phyloP scores from a whole-genome alignment of 306 rosid species.

The Dalbergia cochinchinensis region DNA sequence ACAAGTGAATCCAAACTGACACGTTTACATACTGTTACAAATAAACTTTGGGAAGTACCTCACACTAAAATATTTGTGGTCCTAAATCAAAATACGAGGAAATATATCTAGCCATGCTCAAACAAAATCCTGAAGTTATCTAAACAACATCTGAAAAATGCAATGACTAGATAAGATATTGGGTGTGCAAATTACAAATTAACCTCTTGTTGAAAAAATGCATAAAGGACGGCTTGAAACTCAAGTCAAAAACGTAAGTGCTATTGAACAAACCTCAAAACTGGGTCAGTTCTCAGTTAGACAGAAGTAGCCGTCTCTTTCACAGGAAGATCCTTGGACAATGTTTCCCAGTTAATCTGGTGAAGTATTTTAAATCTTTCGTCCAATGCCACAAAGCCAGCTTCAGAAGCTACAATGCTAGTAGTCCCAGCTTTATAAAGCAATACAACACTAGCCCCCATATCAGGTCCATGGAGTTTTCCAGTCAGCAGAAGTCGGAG shows the following conservation, averaged over 20 bases:
- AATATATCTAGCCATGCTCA: background rate
- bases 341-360: slow-evolving; percentile 76
- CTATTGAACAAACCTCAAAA: slow-evolving; percentile 37
- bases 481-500: slow-evolving; percentile 89
- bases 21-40: background rate
- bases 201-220: background rate
- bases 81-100: slow-evolving; percentile 9
- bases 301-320: slow-evolving; percentile 57
- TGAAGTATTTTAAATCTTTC: slow-evolving; percentile 71
- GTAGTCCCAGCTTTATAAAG: slow-evolving; percentile 72
- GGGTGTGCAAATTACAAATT: background rate
- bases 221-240: background rate
- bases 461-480: slow-evolving; percentile 94
- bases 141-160: background rate
- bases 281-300: slow-evolving; percentile 46
- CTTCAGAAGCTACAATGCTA: slow-evolving; percentile 64
- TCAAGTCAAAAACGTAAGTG: background rate
- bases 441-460: slow-evolving; percentile 68
- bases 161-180: background rate
- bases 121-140: too few species aligned
- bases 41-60: background rate
- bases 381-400: slow-evolving; percentile 65
- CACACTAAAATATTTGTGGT: background rate
- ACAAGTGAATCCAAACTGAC: background rate
- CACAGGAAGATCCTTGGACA: slow-evolving; percentile 58